Conservation (phyloP, 2,329 filamentous ascomycete genomes). For the Coniella vitis region DNA sequence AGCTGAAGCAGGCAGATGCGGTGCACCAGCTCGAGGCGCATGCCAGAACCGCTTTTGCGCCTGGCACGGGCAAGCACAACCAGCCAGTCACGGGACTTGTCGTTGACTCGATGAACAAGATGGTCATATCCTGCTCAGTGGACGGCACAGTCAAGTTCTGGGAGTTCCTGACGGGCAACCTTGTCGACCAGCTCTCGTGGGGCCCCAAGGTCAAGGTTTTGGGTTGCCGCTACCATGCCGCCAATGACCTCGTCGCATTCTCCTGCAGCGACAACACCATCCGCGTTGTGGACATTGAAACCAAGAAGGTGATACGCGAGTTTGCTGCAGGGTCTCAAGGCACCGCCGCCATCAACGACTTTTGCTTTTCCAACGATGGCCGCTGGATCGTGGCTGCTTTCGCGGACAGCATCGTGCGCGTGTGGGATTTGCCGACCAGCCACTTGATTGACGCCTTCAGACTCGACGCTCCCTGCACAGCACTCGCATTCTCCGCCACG, state of each 20-base stretch:
- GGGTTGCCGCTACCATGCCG: conserved; percentile 70
- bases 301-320: conserved; percentile 84
- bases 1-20: conserved; percentile 51
- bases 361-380: conserved; percentile 86
- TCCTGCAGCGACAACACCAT: conserved; percentile 85
- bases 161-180: conserved; percentile 80
- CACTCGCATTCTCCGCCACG: conserved; percentile 79
- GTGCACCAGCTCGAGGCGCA: conserved; percentile 48
- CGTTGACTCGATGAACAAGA: conserved; percentile 83
- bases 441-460: conserved; percentile 91
- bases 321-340: conserved; percentile 74
- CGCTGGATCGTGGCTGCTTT: conserved; percentile 89
- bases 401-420: conserved; percentile 69
- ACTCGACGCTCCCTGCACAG: conserved; percentile 70
- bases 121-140: conserved; percentile 75
- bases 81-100: conserved; percentile 78
- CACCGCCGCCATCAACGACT: conserved; percentile 58
- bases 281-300: conserved; percentile 83
- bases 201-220: conserved; percentile 69
- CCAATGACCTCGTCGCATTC: conserved; percentile 80
- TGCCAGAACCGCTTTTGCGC: conserved; percentile 38
- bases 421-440: conserved; percentile 94
- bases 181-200: conserved; percentile 80
- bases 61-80: conserved; percentile 66
- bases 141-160: conserved; percentile 97